Base-by-base conservation (phyloP, 306 rosid species). In the Cicer chorassanicum region DNA sequence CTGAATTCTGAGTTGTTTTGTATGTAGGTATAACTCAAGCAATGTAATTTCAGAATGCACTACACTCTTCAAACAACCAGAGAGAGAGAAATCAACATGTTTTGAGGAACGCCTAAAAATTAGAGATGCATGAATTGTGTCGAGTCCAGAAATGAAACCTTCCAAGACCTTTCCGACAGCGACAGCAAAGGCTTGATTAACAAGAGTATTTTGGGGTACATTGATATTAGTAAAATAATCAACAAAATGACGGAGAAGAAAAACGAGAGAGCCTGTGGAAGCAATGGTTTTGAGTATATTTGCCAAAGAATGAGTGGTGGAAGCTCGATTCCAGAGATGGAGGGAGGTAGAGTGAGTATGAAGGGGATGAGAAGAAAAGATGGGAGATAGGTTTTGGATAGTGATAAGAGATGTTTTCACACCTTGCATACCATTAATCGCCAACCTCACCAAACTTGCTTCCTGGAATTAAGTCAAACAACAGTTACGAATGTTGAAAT, bases 151-250 rank as follows among this genome's bases (percentile, higher is more conserved):
- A 18, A 86, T 74, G 83, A 87, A 92, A 3, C 95, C 96, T 83
- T 94, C 91, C 73, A 94, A 74, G 77, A 94, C 85, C 78, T 92
- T 92, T 60, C 92, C 89, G 78, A 92, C 88, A 11, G 96, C 90
- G 74, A 92, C 97, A 34, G 92, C 87, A 53, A 91, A 94, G 39
- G 97, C 99, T 78, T 94, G 99, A 79, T 92, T 94, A 44, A 90
- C 96, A 68, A 94, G 93, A 78, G 86, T 85, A 59, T 62, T 44
- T 57, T 45, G 65, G n/a, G 68, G 83, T 39, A 51, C 13, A 68
- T 74, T 74, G 74, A 70, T 49, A 56, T 73, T 77, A 12, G 88
- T 83, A 64, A 88, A 94, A 61, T 84, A 76, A 29, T 76, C 80
- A 6, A 92, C 89, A 82, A 94, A 92, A 39, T 75, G 80, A 14